Base-by-base conservation (phyloP, 2,329 filamentous ascomycete species). In the Apiospora kogelbergensis region DNA sequence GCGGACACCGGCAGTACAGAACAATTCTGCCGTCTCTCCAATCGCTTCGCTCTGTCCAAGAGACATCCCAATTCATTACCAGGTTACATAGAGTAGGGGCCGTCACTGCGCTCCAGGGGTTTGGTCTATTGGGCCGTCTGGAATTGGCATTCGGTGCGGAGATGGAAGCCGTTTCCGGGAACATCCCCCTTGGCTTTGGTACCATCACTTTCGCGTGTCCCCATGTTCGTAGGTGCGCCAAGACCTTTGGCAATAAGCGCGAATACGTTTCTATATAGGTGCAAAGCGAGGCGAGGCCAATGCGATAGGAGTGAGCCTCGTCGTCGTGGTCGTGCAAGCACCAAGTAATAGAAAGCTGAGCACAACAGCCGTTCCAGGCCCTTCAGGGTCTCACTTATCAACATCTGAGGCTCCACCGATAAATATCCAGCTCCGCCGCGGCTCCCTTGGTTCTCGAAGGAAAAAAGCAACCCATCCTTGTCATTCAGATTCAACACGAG, bases 71-170 rank as follows among this genome's bases (percentile, higher is more conserved):
- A 37, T 60, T 37, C 53, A 60, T 60, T 60, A 57, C 48, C 48
- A 57, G 48, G 48, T 57, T 57, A 30, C 48, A 57, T 57, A n/a
- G n/a, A n/a, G n/a, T 20, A 30, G 48, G 48, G 26, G 15, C 48
- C 48, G 48, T 57, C 30, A 37, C 53, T 33, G 53, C 20, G 53
- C 20, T 30, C 53, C 53, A 37, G 53, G 53, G 53, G 30, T n/a
- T n/a, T n/a, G 7, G n/a, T 37, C 53, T 60, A 37, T 33, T 33
- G 30, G 53, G 6, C 53, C 26, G 26, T 22, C 53, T 60, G 37
- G 53, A 33, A 60, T 60, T 37, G 53, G 53, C 53, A 60, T 33
- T 37, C 30, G 53, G 53, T 60, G 53, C 53, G 53, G 53, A 60
- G 53, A 60, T 60, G 53, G 53, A 60, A 37, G 7, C 53, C 53